Evolutionary conservation across 495 filamentous ascomycete species (phyloP), one percentile per base, ranked within the genome.

Genomic region (Penicillium fimorum): DNA sequence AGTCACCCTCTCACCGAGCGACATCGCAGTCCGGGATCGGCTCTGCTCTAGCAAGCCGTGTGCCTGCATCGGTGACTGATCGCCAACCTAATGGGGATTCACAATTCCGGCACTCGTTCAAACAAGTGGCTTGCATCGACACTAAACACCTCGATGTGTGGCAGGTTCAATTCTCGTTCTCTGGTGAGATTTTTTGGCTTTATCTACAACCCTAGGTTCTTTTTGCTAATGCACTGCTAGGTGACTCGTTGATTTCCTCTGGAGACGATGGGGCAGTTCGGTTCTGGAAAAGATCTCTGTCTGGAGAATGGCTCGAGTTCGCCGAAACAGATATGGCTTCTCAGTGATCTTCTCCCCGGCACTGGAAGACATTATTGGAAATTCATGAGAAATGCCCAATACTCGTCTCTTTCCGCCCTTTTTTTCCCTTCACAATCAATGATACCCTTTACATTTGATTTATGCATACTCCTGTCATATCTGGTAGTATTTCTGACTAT

Each of bases 261-360:
- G 78, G 79, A 1, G 77, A 80, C 42, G 74, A 79, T 58, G 78
- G 78, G 4, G 65, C 65, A 32, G 73, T 79, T 29, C 75, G 79
- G 35, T 74, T 82, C 47, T 82, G 79, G 79, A 82, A 78, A 53
- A 76, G 76, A 52, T 71, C 69, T 20, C 40, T 80, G 33, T 70
- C 70, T 18, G 77, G 76, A 17, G 71, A 78, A 53, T 82, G 75
- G 75, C 65, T 80, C 18, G 78, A 80, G 51, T 82, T 74, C 59
- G 79, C 79, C 6, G 78, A 80, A 56, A 74, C 74, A 2, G 72
- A 77, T 33, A 67, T 79, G 72, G 65, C 66, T 24, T 64, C 70
- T 37, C 64, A 71, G 57, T 73, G 55, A 70, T 25, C 11, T 38
- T 33, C 24, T 20, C n/a, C 25, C 7, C 25, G 22, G 29, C 30